Base-by-base conservation (phyloP, 2,329 filamentous ascomycete genomes). In the Hypoxylon sp. region DNA sequence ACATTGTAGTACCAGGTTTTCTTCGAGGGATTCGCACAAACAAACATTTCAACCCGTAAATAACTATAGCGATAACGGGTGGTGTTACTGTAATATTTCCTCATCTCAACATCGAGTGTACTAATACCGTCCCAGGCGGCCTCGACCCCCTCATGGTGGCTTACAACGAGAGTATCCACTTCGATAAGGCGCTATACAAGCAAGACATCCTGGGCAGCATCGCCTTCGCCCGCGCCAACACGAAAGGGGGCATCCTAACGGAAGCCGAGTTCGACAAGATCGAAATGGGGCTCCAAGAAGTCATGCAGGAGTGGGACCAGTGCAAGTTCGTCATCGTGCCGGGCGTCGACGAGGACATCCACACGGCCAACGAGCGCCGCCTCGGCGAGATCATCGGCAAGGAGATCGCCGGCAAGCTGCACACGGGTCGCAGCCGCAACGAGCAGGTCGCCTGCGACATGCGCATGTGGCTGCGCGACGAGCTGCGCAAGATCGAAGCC, bases 391-490 rank as follows among this genome's bases (percentile, higher is more conserved):
- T 97, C 70, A 94, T 97, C 70, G 93, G 94, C 75, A 94, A 92
- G 80, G 88, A 94, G 26, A 90, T 92, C 63, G 93, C 91, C 0
- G 94, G 94, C 24, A 97, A 97, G 83, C 87, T 97, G 64, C 94
- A 97, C 81, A 97, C 94, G 2, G 91, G 91, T 47, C 91, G 94
- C 57, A 94, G 91, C 79, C 88, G 94, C 74, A 97, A 97, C 77
- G 94, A 98, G 81, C 94, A 97, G 82, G 90, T 97, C 63, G 94
- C 91, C 52, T 94, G 91, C 22, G 94, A 97, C 76, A 95, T 97
- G 92, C 90, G 94, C 68, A 84, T 97, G 79, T 98, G 94, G 94
- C 82, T 97, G 70, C 87, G 93, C 47, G 90, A 94, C 71, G 87
- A 92, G 82, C 83, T 97, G 64, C 86, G 86, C 63, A 84, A 85